Evolutionary conservation across 257 asterid species (phyloP), one percentile per base, ranked within the genome.

Genomic region (Lycium barbarum): DNA sequence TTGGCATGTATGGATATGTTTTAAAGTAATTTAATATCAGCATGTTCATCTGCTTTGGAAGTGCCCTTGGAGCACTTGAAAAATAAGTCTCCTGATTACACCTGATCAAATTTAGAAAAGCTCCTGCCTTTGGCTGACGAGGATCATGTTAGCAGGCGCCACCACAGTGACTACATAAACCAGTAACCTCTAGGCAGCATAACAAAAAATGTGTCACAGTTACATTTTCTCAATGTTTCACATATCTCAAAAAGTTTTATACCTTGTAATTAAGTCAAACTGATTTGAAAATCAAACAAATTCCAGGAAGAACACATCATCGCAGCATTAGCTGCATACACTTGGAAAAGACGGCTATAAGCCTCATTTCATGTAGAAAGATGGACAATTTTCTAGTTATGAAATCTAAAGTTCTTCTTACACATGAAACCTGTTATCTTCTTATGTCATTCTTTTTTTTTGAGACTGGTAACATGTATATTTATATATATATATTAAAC

Each of bases 161-260:
- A 61, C 67, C 67, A 61, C 35, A 61, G 67, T 7, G 13, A n/a
- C 67, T n/a, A 61, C 35, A 8, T n/a, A 61, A 61, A 61, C 35
- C 35, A 61, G 67, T 61, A 61, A 61, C 67, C 35, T 61, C 67
- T n/a, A 61, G 67, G 67, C 6, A n/a, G 67, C 67, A 61, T 61
- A 61, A 61, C 35, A 61, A 61, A 61, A 58, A 58, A 2, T 7
- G 14, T 6, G 65, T 18, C 33, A 7, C 7, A 26, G 65, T 58
- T 61, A 61, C 8, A 8, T n/a, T 61, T 61, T 61, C 67, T 61
- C 13, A 61, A n/a, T 8, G 66, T 17, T 59, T 61, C 67, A 58
- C 65, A 58, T 58, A 58, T 58, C 65, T 58, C 6, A 11, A 18
- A 18, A 58, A 58, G 65, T 58, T 58, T 18, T 6, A 58, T 58